Conservation (phyloP, 2,329 filamentous ascomycete species). For the Paecilomyces formosus region DNA sequence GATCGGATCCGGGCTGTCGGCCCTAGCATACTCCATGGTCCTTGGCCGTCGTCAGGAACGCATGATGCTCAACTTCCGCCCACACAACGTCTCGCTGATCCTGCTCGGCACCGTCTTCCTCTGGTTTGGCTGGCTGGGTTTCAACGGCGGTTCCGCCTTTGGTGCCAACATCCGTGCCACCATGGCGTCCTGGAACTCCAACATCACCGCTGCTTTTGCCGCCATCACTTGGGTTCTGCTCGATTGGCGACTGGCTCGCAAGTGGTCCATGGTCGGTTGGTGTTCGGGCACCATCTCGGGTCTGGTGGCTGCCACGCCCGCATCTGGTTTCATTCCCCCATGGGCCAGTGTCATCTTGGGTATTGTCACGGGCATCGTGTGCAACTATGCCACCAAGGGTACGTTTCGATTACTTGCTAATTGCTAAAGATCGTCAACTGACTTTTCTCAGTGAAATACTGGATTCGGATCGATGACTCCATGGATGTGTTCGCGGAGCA, state of each 20-base stretch:
- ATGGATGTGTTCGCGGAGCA: slow-evolving; percentile 91
- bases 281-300: slow-evolving; percentile 83
- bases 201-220: slow-evolving; percentile 84
- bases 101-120: slow-evolving; percentile 91
- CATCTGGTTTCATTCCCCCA: slow-evolving; percentile 68
- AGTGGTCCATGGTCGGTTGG: slow-evolving; percentile 93
- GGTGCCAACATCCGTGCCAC: slow-evolving; percentile 88
- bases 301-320: slow-evolving; percentile 79
- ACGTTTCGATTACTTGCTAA: slow-evolving; percentile 42
- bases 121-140: slow-evolving; percentile 98
- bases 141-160: slow-evolving; percentile 94
- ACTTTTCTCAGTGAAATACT: slow-evolving; percentile 54
- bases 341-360: slow-evolving; percentile 58
- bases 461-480: slow-evolving; percentile 74
- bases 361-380: slow-evolving; percentile 57
- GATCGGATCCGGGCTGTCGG: slow-evolving; percentile 87
- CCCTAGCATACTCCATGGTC: slow-evolving; percentile 90
- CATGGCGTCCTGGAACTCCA: slow-evolving; percentile 98
- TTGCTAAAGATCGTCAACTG: slow-evolving; percentile 2
- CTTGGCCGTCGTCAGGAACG: slow-evolving; percentile 94
- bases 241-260: slow-evolving; percentile 87
- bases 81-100: slow-evolving; percentile 97
- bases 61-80: slow-evolving; percentile 99
- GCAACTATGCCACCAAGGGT: slow-evolving; percentile 84
- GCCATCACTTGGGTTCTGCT: slow-evolving; percentile 91